phyloP scores from a whole-genome alignment of 352 stramenopile genomes.

The Thalassiosira livingstoniorum region DNA sequence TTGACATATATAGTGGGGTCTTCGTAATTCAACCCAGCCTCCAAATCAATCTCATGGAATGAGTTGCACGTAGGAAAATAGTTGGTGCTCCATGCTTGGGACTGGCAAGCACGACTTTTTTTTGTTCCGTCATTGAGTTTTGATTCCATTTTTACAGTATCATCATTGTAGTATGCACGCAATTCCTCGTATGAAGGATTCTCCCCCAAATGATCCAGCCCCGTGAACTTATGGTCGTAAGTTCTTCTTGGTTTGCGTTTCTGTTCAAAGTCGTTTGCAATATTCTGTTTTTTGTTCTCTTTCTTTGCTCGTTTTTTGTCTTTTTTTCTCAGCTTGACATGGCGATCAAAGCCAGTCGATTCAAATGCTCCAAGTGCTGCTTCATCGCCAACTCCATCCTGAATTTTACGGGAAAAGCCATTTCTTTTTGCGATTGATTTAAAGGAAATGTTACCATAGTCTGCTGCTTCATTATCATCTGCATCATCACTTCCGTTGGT shows the following conservation, averaged over 20 bases:
- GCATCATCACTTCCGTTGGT: slow-evolving; percentile 13
- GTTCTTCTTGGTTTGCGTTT: too few relatives aligned
- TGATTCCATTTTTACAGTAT: slow-evolving; percentile 10
- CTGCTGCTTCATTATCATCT: slow-evolving; percentile 18
- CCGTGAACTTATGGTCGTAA: too few relatives aligned
- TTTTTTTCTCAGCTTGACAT: neutral
- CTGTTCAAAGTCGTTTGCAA: neutral
- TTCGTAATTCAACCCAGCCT: slow-evolving; percentile 51
- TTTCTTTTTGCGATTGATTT: slow-evolving; percentile 26
- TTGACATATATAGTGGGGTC: slow-evolving; percentile 10
- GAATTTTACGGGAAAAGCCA: slow-evolving; percentile 21
- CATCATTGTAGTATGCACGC: slow-evolving; percentile 24
- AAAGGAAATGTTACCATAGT: slow-evolving; percentile 43
- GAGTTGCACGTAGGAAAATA: slow-evolving; percentile 76
- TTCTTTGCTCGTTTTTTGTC: slow-evolving; percentile 9
- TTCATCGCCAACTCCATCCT: slow-evolving; percentile 6
- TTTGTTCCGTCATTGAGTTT: slow-evolving; percentile 23
- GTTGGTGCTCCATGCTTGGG: slow-evolving; percentile 9
- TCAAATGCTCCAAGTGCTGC: slow-evolving; percentile 40
- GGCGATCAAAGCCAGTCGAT: neutral
- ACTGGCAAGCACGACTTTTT: slow-evolving; percentile 28
- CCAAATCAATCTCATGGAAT: slow-evolving; percentile 71
- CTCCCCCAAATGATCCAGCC: slow-evolving; percentile 6
- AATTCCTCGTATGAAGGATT: slow-evolving; percentile 13
- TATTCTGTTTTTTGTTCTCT: neutral